Evolutionary conservation across 78 protist genomes (phyloP), one percentile per base, ranked within the genome.

Genomic region (Planoprotostelium fungivorum): DNA sequence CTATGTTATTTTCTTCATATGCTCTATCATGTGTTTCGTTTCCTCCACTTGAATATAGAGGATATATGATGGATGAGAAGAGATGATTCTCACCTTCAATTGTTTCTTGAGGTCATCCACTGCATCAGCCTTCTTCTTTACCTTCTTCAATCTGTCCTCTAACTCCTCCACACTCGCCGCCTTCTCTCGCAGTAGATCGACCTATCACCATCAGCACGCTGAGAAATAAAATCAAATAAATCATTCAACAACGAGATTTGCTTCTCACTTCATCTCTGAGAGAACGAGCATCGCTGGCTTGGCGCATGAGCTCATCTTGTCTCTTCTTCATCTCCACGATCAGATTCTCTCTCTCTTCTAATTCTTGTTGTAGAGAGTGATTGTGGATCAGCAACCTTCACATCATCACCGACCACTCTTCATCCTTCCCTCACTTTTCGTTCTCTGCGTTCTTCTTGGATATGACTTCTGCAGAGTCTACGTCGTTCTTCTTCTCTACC

Each of bases 131-230:
- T 89, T 92, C 34, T 92, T 88, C 85, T 92, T 89, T 87, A 84
- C 86, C n/a, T 88, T 88, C 37, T 89, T 92, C 28, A 92, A 35
- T 35, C 90, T 92, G 39, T 92, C 91, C 85, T 92, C 94, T 0
- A 89, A 37, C 0, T 83, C 63, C 51, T 92, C 94, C 0, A 89
- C 91, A 34, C 39, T 85, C 28, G 83, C 37, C 25, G 88, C 87
- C 25, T 92, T 92, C 38, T 92, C 94, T 28, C 91, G 28, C 28
- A 92, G 88, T 5, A 92, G 87, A 86, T 92, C 94, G n/a, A 92
- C 90, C 34, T 92, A n/a, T n/a, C n/a, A n/a, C n/a, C n/a, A n/a
- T n/a, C n/a, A n/a, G n/a, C n/a, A n/a, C n/a, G n/a, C n/a, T 85
- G 36, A 85, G 37, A 85, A 25, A 85, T 85, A 85, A 25, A 85